These are phyloP conservation scores for Yamadazyma sp. DNA, from an alignment of 805 yeast genomes.

Conservation along the genomic window DNA sequence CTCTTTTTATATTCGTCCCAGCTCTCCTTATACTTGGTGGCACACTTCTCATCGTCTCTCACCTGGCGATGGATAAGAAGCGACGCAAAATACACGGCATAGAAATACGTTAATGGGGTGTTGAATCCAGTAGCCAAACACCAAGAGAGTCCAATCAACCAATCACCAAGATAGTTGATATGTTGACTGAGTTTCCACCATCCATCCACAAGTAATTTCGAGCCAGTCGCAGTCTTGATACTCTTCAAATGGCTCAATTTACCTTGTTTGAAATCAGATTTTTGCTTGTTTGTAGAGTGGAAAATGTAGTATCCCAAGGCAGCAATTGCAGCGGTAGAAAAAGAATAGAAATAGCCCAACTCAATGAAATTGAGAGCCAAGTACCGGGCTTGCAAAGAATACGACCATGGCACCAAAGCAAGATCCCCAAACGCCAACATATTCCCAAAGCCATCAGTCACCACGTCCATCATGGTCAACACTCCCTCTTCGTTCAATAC, in stretches of 20 bases:
- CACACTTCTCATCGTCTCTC: slow-evolving; percentile 91
- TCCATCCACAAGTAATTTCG: slow-evolving; percentile 80
- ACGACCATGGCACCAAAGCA: slow-evolving; percentile 89
- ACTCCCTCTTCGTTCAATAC: slow-evolving; percentile 88
- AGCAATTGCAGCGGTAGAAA: slow-evolving; percentile 49
- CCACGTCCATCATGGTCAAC: slow-evolving; percentile 91
- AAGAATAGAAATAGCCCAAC: slow-evolving; percentile 45
- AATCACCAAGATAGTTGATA: slow-evolving; percentile 93
- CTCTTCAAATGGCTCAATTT: slow-evolving; percentile 58
- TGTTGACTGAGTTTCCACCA: slow-evolving; percentile 97
- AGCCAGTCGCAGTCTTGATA: slow-evolving; percentile 72
- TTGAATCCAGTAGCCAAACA: slow-evolving; percentile 83
- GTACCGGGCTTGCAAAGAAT: slow-evolving; percentile 82
- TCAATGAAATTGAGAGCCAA: slow-evolving; percentile 51
- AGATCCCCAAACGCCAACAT: slow-evolving; percentile 96
- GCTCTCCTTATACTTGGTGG: slow-evolving; percentile 76
- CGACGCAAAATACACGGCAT: slow-evolving; percentile 76
- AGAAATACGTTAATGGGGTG: slow-evolving; percentile 85
- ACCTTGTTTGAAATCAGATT: slow-evolving; percentile 80
- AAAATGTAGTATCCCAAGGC: slow-evolving; percentile 75
- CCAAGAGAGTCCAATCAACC: slow-evolving; percentile 90
- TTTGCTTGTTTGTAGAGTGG: slow-evolving; percentile 81
- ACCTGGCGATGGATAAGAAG: slow-evolving; percentile 83
- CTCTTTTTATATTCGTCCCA: slow-evolving; percentile 80
- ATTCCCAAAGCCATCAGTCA: slow-evolving; percentile 96